These are phyloP conservation scores for Lactarius quietus DNA, from an alignment of 768 basidiomycete species.

Conservation along the genomic window DNA sequence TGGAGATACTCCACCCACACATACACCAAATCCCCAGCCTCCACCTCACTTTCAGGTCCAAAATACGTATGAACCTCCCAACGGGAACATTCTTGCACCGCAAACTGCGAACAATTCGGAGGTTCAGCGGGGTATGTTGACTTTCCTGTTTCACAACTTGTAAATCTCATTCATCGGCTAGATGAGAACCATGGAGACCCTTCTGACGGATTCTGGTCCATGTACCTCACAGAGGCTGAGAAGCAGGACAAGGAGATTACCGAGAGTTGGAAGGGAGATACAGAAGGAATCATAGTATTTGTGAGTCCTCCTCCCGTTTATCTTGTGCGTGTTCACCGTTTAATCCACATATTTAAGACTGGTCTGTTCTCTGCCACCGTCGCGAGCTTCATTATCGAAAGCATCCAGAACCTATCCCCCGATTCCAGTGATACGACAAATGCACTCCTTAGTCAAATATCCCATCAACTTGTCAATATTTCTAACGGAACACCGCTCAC, in stretches of 20 bases:
- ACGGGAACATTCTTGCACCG: not conserved
- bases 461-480: not conserved
- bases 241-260: not conserved
- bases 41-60: not conserved
- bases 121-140: not conserved
- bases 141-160: not conserved
- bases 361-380: not conserved
- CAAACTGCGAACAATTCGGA: not conserved
- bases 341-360: not conserved
- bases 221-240: too few relatives aligned
- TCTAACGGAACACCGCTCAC: not conserved
- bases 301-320: not conserved
- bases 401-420: too few relatives aligned
- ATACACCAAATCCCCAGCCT: not conserved
- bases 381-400: too few relatives aligned
- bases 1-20: not conserved
- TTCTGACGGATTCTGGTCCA: not conserved
- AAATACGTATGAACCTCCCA: not conserved
- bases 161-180: not conserved
- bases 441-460: not conserved
- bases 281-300: not conserved
- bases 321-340: not conserved
- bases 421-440: not conserved
- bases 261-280: not conserved
- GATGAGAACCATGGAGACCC: not conserved